Base-by-base conservation (phyloP, 2,329 filamentous ascomycete genomes). In the Aspergillus unguis region DNA sequence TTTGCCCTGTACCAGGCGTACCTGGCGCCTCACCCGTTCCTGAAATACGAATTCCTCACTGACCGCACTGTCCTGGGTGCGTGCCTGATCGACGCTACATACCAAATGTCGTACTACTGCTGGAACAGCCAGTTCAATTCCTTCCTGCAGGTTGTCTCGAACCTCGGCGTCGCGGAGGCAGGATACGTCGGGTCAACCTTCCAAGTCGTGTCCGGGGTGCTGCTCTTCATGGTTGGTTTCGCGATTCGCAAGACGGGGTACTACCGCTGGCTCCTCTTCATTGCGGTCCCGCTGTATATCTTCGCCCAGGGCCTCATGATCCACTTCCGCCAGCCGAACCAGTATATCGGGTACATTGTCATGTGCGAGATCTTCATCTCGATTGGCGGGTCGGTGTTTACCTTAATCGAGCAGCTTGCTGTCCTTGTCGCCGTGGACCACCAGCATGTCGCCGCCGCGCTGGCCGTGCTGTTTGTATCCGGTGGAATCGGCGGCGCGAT, bases 351-450 rank as follows among this genome's bases (percentile, higher is more conserved):
- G 1, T 82, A 79, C 61, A 70, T 84, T 10, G 67, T 84, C 62
- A 80, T 84, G 77, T 80, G 77, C 55, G 79, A 85, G 61, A 76
- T 84, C 54, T 78, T 84, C 62, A 79, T 84, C 54, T 76, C 80
- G 1, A 75, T 83, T 37, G 77, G 74, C 3, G 80, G 80, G 4
- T 77, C 78, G 26, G 73, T 76, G n/a, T 72, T 83, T 5, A 75
- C 79, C 49, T 77, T 84, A 48, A 71, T 72, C 51, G 72, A 78
- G 47, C 78, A 85, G 61, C 76, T 85, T 61, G 78, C 79, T 3
- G 73, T 77, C 51, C 77, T 84, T 68, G 76, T 80, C 0, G 77
- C 76, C 2, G 75, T 75, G 0, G 75, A 77, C 9, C 82, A 85
- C 56, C 75, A 83, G 53, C 75, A 83, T 56, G 71, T 85, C 9